Conservation (phyloP, 768 basidiomycete species). For the Hygrocybe punicea region DNA sequence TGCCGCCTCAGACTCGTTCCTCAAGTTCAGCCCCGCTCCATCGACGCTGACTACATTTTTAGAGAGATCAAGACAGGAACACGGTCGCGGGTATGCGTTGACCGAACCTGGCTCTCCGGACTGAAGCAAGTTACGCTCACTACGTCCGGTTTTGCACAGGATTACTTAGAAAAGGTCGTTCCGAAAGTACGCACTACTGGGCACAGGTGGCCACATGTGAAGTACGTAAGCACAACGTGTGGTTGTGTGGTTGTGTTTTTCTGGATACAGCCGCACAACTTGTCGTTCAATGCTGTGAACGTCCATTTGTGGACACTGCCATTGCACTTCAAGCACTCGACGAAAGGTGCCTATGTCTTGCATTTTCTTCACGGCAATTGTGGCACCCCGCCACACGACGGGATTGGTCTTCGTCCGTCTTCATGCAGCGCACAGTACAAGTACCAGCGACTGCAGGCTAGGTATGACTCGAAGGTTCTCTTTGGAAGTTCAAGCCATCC, state of each 20-base stretch:
- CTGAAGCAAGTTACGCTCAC: too few species aligned
- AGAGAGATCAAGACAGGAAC: constrained; percentile 2
- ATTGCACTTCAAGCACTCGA: not conserved
- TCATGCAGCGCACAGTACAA: not conserved
- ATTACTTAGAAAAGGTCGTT: not conserved
- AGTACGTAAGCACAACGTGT: not conserved
- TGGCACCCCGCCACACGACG: not conserved
- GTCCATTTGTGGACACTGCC: not conserved
- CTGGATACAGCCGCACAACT: not conserved
- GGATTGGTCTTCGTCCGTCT: not conserved
- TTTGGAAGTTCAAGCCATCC: not conserved
- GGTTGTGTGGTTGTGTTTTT: not conserved
- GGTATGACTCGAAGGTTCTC: not conserved
- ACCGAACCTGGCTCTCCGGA: too few species aligned
- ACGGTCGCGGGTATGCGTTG: not conserved
- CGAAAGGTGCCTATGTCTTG: not conserved
- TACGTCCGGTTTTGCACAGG: too few species aligned
- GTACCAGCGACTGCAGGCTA: not conserved
- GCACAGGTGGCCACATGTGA: not conserved
- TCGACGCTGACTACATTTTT: too few species aligned
- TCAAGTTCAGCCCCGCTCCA: too few species aligned
- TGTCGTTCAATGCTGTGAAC: not conserved
- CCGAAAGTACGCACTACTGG: not conserved
- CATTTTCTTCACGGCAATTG: not conserved
- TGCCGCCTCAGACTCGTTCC: too few species aligned